Evolutionary conservation across 106 monocot species (phyloP).

Genomic region (Dendrobium chrysotoxum): DNA sequence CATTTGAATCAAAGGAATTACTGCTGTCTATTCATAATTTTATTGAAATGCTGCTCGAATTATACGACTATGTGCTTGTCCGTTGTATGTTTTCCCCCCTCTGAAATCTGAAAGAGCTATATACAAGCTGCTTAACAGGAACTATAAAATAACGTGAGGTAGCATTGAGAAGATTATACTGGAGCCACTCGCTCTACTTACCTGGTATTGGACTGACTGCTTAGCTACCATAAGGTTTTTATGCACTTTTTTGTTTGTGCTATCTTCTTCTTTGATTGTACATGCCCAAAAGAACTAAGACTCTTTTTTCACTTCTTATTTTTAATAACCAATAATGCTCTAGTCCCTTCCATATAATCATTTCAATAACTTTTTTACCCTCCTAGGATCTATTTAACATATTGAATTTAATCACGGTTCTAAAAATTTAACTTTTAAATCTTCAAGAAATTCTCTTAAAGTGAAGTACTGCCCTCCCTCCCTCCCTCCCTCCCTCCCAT

Average conservation of each 20-base stretch:
- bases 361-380: not conserved
- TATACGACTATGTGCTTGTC: not conserved
- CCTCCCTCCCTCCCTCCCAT: not conserved
- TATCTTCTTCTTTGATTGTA: too few species aligned
- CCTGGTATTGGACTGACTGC: not conserved
- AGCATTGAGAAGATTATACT: constrained; percentile 1
- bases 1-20: not conserved
- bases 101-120: not conserved
- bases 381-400: not conserved
- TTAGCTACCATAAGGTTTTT: not conserved
- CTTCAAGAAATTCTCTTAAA: not conserved
- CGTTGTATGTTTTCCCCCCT: not conserved
- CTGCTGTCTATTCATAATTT: not conserved
- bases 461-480: not conserved
- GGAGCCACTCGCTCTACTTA: not conserved
- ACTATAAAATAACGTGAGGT: not conserved
- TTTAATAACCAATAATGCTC: not conserved
- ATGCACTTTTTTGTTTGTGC: too few species aligned
- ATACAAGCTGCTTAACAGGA: not conserved
- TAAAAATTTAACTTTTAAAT: not conserved
- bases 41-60: not conserved
- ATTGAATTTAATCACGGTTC: not conserved
- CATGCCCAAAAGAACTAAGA: not conserved
- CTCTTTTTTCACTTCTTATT: not conserved
- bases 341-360: not conserved